Conservation (phyloP, 139 green algal genomes). For the Yamagishiella unicocca region DNA sequence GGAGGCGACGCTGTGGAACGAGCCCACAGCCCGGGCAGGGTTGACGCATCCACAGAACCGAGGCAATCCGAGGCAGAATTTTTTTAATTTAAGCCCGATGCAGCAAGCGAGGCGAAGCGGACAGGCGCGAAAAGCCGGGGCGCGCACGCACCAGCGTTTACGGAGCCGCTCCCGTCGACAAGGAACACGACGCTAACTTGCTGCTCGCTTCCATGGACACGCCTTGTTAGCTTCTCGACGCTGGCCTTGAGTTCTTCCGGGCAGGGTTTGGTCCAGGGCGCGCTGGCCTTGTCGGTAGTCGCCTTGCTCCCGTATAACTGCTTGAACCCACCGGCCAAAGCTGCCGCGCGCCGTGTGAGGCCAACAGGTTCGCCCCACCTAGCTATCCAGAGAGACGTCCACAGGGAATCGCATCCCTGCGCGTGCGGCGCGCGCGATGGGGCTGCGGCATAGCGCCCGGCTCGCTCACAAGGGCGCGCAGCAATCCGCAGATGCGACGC, state of each 20-base stretch:
- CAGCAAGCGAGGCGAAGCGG: no score
- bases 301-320: background rate
- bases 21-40: no score
- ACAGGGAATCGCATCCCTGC: constrained; percentile 4
- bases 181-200: constrained; percentile 65
- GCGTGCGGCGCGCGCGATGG: background rate
- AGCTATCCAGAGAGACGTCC: background rate
- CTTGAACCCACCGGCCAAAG: background rate
- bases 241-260: constrained; percentile 32
- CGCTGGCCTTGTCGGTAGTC: constrained; percentile 4
- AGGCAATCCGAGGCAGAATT: no score
- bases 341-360: background rate
- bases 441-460: background rate
- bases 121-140: no score
- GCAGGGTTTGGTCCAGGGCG: constrained; percentile 35
- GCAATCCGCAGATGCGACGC: background rate
- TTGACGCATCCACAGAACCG: no score
- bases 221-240: constrained; percentile 21
- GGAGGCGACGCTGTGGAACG: no score
- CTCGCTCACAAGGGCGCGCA: background rate
- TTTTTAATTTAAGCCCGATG: no score
- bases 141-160: constrained; percentile 49
- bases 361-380: constrained; percentile 12
- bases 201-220: background rate
- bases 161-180: constrained; percentile 62